Percentiles rank a stretch among this genome's conserved stretches.
Evolutionary conservation across 1,139 yeast species (phyloP).

Genomic region (Diutina ranongensis): DNA sequence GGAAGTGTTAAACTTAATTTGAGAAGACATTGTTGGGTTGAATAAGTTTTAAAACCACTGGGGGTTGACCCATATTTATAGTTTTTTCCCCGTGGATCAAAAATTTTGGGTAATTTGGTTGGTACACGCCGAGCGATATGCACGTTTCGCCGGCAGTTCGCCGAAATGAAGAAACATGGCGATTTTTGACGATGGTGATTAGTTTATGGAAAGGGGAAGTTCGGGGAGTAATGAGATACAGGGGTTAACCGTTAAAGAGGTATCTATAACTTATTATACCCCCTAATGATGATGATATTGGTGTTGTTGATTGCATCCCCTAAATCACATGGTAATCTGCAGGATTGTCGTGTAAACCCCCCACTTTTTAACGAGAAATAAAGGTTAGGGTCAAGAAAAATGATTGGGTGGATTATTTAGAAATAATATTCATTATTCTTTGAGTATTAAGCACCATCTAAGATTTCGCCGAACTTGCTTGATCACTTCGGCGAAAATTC

Average conservation of each 20-base stretch:
- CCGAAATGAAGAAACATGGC: background rate
- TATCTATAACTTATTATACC: background rate
- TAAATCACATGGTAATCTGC: background rate
- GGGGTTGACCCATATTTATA: background rate
- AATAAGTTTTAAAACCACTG: background rate
- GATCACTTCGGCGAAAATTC: too few relatives aligned
- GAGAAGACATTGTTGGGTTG: background rate
- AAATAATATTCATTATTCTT: too few relatives aligned
- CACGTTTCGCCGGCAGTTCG: background rate
- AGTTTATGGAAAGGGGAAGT: background rate
- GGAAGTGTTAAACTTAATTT: conserved; percentile 48
- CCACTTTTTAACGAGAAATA: too few relatives aligned
- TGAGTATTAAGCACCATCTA: too few relatives aligned
- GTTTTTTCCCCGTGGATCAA: background rate
- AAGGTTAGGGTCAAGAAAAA: too few relatives aligned
- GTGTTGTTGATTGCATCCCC: background rate
- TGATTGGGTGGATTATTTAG: too few relatives aligned
- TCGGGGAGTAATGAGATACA: background rate
- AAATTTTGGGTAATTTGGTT: background rate
- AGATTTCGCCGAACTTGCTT: too few relatives aligned
- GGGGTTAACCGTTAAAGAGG: background rate
- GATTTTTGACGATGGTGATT: background rate
- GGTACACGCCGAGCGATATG: background rate
- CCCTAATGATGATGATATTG: background rate
- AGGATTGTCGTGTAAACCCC: too few relatives aligned